Conservation (phyloP, 208 protist species). For the Leishmania gerbilli region DNA sequence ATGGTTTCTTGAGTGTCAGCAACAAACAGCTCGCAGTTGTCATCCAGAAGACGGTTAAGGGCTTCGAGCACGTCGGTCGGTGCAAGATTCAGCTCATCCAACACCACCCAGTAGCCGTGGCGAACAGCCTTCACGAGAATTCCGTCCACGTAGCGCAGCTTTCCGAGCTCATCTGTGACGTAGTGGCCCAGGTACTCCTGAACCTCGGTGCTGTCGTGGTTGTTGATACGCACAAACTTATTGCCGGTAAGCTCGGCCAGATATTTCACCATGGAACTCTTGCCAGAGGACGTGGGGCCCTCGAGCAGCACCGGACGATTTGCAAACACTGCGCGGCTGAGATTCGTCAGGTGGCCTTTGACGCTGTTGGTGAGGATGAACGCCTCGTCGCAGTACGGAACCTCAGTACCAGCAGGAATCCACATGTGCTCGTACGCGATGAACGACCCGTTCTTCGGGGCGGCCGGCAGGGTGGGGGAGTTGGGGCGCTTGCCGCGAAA, state of each 20-base stretch:
- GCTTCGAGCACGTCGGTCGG: slow-evolving; percentile 99
- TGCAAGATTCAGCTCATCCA: slow-evolving; percentile 99
- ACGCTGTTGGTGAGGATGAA: slow-evolving; percentile 98
- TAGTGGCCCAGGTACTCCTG: slow-evolving; percentile 99
- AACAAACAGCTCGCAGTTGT: slow-evolving; percentile 99
- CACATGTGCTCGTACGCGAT: slow-evolving; percentile 97
- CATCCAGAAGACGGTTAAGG: slow-evolving; percentile 99
- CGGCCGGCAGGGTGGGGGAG: slow-evolving; percentile 49
- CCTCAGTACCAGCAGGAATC: slow-evolving; percentile 76
- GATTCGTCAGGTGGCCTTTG: slow-evolving; percentile 91
- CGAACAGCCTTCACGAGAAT: slow-evolving; percentile 97
- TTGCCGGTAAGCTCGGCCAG: slow-evolving; percentile 98
- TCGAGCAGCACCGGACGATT: slow-evolving; percentile 98
- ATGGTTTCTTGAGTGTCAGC: slow-evolving; percentile 99
- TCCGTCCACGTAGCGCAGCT: slow-evolving; percentile 97
- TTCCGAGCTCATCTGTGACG: slow-evolving; percentile 94
- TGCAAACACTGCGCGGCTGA: slow-evolving; percentile 95
- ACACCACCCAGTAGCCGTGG: slow-evolving; percentile 99
- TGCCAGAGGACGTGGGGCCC: slow-evolving; percentile 98
- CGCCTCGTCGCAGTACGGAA: slow-evolving; percentile 52
- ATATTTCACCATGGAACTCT: slow-evolving; percentile 99
- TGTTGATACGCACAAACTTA: slow-evolving; percentile 99
- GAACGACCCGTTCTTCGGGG: slow-evolving; percentile 39
- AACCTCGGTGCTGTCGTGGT: slow-evolving; percentile 99
- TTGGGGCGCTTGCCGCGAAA: slow-evolving; percentile 79